Evolutionary conservation across 2,329 filamentous ascomycete genomes (phyloP).

Genomic region (Curvularia lunata): DNA sequence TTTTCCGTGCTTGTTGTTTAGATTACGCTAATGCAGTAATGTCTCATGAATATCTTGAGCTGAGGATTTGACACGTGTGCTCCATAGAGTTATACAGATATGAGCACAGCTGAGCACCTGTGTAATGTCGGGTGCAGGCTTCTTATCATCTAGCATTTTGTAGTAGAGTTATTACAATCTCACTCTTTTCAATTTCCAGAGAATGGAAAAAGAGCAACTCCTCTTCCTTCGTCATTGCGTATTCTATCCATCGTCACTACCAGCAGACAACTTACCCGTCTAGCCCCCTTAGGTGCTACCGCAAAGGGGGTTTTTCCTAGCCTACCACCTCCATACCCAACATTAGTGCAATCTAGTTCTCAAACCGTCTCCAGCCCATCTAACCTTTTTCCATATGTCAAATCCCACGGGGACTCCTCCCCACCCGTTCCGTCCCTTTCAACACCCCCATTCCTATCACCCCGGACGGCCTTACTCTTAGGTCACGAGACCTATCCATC

Average conservation of each 20-base stretch:
- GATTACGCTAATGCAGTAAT: conserved; percentile 13
- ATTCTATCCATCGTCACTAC: too few species aligned
- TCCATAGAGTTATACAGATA: not conserved
- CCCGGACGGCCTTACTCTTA: too few species aligned
- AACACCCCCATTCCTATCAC: too few species aligned
- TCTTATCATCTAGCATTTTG: not conserved
- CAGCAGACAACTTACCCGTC: too few species aligned
- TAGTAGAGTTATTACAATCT: not conserved
- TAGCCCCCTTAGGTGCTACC: not conserved
- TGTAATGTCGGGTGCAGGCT: not conserved
- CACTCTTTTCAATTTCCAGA: not conserved
- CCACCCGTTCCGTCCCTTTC: too few species aligned
- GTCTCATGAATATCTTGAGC: conserved; percentile 2
- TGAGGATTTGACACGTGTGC: not conserved
- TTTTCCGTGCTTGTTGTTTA: not conserved
- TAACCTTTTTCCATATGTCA: not conserved
- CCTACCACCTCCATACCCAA: too few species aligned
- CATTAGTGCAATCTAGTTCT: too few species aligned
- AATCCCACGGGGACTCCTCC: too few species aligned
- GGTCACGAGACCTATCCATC: too few species aligned
- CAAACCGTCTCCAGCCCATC: not conserved
- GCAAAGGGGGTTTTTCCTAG: not conserved
- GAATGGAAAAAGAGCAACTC: not conserved
- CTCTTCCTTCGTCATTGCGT: too few species aligned
- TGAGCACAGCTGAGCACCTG: not conserved